Evolutionary conservation across 768 basidiomycete species (phyloP).

Genomic region (Thelephora aurantiotincta): DNA sequence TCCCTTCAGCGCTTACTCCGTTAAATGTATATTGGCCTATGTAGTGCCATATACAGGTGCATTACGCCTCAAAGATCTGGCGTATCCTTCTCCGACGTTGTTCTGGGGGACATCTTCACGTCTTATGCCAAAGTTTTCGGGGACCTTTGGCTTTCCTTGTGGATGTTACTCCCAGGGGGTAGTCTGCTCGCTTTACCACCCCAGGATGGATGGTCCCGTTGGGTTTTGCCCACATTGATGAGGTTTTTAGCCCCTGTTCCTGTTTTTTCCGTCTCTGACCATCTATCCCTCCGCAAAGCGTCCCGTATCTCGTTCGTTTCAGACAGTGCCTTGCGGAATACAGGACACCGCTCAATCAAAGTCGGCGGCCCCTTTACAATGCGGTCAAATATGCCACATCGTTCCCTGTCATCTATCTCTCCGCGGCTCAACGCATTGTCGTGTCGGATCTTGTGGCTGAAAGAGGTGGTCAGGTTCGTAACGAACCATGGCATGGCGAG

Average conservation of each 20-base stretch:
- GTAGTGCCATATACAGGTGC: constrained; percentile 64
- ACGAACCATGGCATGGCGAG: constrained; percentile 57
- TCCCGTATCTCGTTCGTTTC: constrained; percentile 85
- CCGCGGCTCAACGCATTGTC: constrained; percentile 75
- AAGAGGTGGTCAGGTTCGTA: constrained; percentile 28
- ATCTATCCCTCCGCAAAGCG: constrained; percentile 25
- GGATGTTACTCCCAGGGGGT: constrained; percentile 78
- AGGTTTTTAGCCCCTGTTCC: constrained; percentile 34
- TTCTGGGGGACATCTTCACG: constrained; percentile 91
- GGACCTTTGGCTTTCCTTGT: constrained; percentile 80
- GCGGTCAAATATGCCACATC: constrained; percentile 94
- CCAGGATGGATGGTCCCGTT: constrained; percentile 49
- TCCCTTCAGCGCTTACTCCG: not conserved
- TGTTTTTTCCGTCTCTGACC: not conserved
- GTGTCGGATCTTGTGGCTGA: constrained; percentile 39
- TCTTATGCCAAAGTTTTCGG: constrained; percentile 96
- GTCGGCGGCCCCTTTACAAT: constrained; percentile 69
- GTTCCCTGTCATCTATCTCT: constrained; percentile 91
- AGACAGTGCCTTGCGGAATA: constrained; percentile 92
- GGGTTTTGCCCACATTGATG: constrained; percentile 76
- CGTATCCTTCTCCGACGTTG: constrained; percentile 80
- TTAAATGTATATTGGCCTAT: not conserved
- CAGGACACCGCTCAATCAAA: constrained; percentile 42
- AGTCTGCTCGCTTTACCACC: constrained; percentile 53
- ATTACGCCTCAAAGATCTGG: constrained; percentile 48